Conservation (phyloP, 352 stramenopile genomes). For the Pythium volutum region DNA sequence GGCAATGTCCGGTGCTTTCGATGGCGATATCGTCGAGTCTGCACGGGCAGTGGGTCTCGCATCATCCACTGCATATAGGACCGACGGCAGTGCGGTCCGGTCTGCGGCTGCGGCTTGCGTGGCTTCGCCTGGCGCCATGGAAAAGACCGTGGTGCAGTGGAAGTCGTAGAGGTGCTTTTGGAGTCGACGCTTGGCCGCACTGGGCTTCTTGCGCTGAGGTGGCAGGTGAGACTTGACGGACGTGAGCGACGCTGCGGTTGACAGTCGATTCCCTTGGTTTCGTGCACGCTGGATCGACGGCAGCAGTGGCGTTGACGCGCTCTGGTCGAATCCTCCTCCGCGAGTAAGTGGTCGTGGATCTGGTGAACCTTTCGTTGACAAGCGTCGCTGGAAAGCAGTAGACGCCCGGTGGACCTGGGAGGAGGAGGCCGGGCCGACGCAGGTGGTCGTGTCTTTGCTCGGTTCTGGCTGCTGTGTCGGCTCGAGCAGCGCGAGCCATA, state of each 20-base stretch:
- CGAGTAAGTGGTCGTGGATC: neutral
- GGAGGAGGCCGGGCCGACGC: neutral
- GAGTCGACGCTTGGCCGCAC: constrained; percentile 32
- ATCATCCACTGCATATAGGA: neutral
- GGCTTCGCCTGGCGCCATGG: constrained; percentile 26
- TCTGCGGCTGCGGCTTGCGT: neutral
- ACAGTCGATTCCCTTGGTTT: neutral
- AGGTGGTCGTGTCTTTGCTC: neutral
- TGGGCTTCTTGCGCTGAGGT: constrained; percentile 14
- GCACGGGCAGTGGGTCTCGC: neutral
- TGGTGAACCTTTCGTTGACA: neutral
- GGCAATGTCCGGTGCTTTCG: constrained; percentile 1
- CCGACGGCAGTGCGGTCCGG: neutral
- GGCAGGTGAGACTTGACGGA: neutral
- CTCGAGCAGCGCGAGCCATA: constrained; percentile 27
- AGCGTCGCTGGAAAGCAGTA: neutral
- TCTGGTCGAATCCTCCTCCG: neutral
- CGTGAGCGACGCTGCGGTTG: constrained; percentile 5
- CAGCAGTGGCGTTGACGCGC: constrained; percentile 5
- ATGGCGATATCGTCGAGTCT: no score
- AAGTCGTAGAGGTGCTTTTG: constrained; percentile 60
- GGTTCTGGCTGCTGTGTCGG: neutral
- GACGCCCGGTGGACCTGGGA: neutral
- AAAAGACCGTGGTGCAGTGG: constrained; percentile 59
- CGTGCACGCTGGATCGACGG: neutral